Evolutionary conservation across 2,329 filamentous ascomycete species (phyloP), one percentile per base, ranked within the genome.

Genomic region (Calcarisporium arbuscula): DNA sequence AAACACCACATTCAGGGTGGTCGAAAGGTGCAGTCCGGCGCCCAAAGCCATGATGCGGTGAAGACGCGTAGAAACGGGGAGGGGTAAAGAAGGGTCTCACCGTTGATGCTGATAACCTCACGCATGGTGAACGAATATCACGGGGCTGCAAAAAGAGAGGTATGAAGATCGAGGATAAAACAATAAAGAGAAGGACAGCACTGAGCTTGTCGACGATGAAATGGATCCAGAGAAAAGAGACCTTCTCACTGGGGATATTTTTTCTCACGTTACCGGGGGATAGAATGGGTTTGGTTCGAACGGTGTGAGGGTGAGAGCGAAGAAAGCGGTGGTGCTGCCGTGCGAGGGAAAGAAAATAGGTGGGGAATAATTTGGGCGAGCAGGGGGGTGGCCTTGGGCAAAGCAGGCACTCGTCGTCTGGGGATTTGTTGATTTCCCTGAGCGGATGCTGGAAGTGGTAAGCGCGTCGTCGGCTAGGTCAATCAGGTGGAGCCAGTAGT

Each of bases 41-140:
- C 30, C 27, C 17, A 14, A 19, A 16, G 14, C 34, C 38, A 37
- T 19, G 52, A 60, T 67, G 65, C 64, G 64, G 67, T 67, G 60
- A 69, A 49, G 47, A 39, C 38, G 38, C 38, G 34, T 37, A 33
- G 30, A 30, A 32, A 35, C 34, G 47, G 45, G 44, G 48, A 49
- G 52, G 48, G 49, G 51, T 50, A 42, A 47, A 48, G 42, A 40
- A 50, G 51, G 47, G 46, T 35, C 83, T 61, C 80, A 95, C 90
- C 89, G 79, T 95, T 95, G 79, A 96, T 85, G 73, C 84, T 90
- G 69, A 96, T 95, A 66, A 96, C 88, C 81, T 96, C 90, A 85
- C 90, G 89, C 90, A 96, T 96, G 64, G 66, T 89, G 75, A 58
- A 59, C 57, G 53, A 47, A 46, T 43, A 30, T 35, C 44, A 26